Base-by-base conservation (phyloP, 306 rosid species). In the Dalbergia cultrata region DNA sequence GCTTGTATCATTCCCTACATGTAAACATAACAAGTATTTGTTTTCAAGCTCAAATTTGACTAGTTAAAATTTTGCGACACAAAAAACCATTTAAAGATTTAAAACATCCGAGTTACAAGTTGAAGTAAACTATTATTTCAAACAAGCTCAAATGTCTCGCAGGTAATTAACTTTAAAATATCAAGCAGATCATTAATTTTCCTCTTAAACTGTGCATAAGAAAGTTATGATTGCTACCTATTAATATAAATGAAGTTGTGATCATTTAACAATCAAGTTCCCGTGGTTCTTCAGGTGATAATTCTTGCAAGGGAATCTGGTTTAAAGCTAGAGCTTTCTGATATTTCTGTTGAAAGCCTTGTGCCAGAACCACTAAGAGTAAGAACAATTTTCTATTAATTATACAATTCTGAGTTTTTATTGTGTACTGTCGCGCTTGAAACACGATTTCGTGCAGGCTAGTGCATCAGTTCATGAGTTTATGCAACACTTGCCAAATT, bases 251-350 rank as follows among this genome's bases (percentile, higher is more conserved):
- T 5, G 6, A 37, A 37, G 13, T 33, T 31, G n/a, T 80, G 13
- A 41, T 41, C 6, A 64, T 26, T 72, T 7, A 37, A 37, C 41
- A 37, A 37, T 73, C 47, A 78, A 66, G 52, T 52, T 39, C 17
- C 61, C 44, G 17, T 67, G 39, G 37, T 65, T 74, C 59, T 85
- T 57, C 91, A 95, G 99, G 99, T 95, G 80, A 93, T 93, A 84
- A 95, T 93, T 88, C 96, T 95, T 73, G 99, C 99, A 2, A 90
- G 99, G 84, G 99, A 95, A 80, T 95, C 92, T 74, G 99, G 99
- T 67, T 82, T 95, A 79, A 90, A 88, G 91, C 91, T 93, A 54
- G 99, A 93, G 74, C 93, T 95, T 67, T 88, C 94, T 19, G 87
- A 93, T 79, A 95, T 95, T 82, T 97, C 94, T 26, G 94, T 93